Percentiles rank a stretch among this genome's conserved stretches.
These are phyloP conservation scores for Pleurotus djamor DNA, from an alignment of 768 basidiomycete species.

Conservation along the genomic window DNA sequence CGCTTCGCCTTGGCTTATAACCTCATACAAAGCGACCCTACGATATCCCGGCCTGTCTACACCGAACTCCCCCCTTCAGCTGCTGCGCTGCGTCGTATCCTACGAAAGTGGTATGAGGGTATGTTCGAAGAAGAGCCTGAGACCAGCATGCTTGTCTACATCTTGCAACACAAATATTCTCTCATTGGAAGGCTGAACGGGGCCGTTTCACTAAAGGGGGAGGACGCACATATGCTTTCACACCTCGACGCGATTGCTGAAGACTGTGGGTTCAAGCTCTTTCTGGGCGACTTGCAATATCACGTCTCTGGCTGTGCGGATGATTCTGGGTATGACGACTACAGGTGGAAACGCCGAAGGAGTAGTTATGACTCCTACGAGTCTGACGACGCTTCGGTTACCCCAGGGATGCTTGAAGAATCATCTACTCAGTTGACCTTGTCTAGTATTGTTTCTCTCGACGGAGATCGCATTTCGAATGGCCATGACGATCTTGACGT, in stretches of 20 bases:
- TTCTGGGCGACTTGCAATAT: conserved; percentile 31
- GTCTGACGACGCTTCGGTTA: conserved; percentile 18
- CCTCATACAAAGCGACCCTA: conserved; percentile 36
- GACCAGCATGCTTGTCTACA: conserved; percentile 20
- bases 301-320: conserved; percentile 18
- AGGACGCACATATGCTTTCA: conserved; percentile 16
- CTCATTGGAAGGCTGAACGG: conserved; percentile 19
- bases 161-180: conserved; percentile 32
- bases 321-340: conserved; percentile 12
- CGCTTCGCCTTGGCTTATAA: conserved; percentile 51
- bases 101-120: conserved; percentile 32
- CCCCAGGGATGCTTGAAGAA: conserved; percentile 22
- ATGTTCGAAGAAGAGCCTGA: conserved; percentile 16
- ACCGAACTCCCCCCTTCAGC: neutral
- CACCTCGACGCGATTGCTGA: conserved; percentile 27
- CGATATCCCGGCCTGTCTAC: conserved; percentile 7
- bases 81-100: conserved; percentile 22
- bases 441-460: conserved; percentile 26
- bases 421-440: conserved; percentile 15
- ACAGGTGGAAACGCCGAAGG: conserved; percentile 9
- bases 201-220: conserved; percentile 12
- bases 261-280: conserved; percentile 29
- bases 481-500: conserved; percentile 14
- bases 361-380: conserved; percentile 13
- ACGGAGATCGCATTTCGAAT: conserved; percentile 18